Percentiles rank a stretch among this genome's conserved stretches.
These are phyloP conservation scores for Diaporthe sp. DNA, from an alignment of 2,329 filamentous ascomycete species.

Conservation along the genomic window DNA sequence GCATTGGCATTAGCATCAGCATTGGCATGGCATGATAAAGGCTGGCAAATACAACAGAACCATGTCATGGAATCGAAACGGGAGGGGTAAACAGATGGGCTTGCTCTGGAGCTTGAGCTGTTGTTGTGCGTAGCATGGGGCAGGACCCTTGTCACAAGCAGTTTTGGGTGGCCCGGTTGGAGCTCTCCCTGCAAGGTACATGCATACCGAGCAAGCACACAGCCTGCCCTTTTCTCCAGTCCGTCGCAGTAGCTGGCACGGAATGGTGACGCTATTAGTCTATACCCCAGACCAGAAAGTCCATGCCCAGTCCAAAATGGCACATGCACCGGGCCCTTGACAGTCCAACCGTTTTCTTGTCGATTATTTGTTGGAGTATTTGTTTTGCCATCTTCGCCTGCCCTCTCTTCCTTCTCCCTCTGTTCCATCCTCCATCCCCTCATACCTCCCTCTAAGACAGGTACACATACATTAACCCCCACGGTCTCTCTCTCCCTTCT, in stretches of 20 bases:
- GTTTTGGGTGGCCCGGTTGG: not conserved
- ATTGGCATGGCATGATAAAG: not conserved
- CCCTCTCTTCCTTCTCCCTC: not conserved
- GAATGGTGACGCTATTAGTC: slow-evolving; percentile 33
- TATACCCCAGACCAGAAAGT: slow-evolving; percentile 9
- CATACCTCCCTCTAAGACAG: not conserved
- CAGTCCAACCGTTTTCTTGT: not conserved
- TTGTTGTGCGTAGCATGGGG: slow-evolving; percentile 29
- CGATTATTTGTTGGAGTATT: slow-evolving; percentile 1
- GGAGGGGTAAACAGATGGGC: slow-evolving; percentile 17
- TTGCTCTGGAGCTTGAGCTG: slow-evolving; percentile 23
- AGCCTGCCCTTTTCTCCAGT: not conserved
- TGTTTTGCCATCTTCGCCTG: slow-evolving; percentile 6
- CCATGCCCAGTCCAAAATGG: not conserved
- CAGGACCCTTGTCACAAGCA: not conserved
- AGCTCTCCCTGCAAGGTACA: slow-evolving; percentile 33
- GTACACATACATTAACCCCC: not conserved
- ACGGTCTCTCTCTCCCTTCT: not conserved
- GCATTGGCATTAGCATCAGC: not conserved
- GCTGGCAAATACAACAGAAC: not conserved
- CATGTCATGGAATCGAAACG: slow-evolving; percentile 14
- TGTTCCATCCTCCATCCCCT: too few species aligned
- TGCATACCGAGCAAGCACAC: not conserved
- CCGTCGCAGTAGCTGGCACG: not conserved
- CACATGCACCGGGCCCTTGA: not conserved